phyloP scores from a whole-genome alignment of 2,329 filamentous ascomycete species.

The Aphanoascus verrucosus region DNA sequence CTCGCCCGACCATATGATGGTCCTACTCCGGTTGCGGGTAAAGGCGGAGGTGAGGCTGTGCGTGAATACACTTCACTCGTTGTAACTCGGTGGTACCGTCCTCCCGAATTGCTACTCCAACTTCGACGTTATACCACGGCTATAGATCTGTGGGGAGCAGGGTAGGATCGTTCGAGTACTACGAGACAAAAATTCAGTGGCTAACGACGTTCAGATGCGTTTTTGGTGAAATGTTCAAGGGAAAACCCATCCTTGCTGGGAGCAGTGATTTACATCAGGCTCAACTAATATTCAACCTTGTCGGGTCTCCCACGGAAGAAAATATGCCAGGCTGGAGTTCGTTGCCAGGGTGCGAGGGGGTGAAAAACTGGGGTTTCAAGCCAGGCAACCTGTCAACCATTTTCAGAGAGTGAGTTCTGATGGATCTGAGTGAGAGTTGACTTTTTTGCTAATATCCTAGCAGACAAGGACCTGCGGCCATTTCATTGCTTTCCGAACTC shows the following conservation, averaged over 20 bases:
- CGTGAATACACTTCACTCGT: slow-evolving; percentile 94
- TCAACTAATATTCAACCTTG: slow-evolving; percentile 84
- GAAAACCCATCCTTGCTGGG: slow-evolving; percentile 83
- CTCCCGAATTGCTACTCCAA: slow-evolving; percentile 81
- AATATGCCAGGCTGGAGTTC: slow-evolving; percentile 85
- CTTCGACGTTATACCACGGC: slow-evolving; percentile 89
- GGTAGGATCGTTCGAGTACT: slow-evolving; percentile 46
- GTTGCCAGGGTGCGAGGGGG: slow-evolving; percentile 68
- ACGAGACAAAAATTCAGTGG: slow-evolving; percentile 17
- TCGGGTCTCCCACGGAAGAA: slow-evolving; percentile 78
- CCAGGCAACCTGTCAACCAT: slow-evolving; percentile 57
- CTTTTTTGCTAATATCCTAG: slow-evolving; percentile 1
- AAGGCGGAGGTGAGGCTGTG: slow-evolving; percentile 70
- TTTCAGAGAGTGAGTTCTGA: slow-evolving; percentile 54
- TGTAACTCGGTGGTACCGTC: slow-evolving; percentile 93
- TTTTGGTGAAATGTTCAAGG: slow-evolving; percentile 93
- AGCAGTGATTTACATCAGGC: slow-evolving; percentile 83
- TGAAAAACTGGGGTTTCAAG: slow-evolving; percentile 52
- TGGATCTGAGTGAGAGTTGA: neutral
- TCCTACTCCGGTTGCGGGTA: slow-evolving; percentile 60
- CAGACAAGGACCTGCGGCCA: slow-evolving; percentile 57
- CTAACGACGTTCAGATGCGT: slow-evolving; percentile 56
- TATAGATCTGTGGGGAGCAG: slow-evolving; percentile 97
- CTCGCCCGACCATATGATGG: slow-evolving; percentile 90
- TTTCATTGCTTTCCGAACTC: slow-evolving; percentile 71